Evolutionary conservation across 2,329 filamentous ascomycete genomes (phyloP).

Genomic region (Botrytis cinerea): DNA sequence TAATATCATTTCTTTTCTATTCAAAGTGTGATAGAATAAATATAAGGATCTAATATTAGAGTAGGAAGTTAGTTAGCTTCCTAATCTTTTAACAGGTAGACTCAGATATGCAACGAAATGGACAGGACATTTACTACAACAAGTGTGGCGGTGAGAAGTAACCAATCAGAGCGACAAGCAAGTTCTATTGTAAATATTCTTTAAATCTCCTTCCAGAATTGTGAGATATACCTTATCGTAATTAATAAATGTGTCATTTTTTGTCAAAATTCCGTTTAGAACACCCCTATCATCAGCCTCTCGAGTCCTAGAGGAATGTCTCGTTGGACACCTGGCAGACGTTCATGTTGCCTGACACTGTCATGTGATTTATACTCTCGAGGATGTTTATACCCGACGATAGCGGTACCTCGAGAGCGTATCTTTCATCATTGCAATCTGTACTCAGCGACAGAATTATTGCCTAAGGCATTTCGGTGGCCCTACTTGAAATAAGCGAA

Average conservation of each 20-base stretch:
- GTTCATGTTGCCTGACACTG: not conserved
- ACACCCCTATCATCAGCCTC: not conserved
- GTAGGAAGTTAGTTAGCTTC: not conserved
- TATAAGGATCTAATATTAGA: not conserved
- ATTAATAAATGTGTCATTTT: not conserved
- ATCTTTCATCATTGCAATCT: not conserved
- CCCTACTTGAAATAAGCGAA: not conserved
- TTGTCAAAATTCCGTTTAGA: not conserved
- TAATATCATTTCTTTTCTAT: fast-evolving
- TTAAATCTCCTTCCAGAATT: not conserved
- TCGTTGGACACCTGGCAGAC: not conserved
- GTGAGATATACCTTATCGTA: not conserved
- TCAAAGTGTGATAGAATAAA: not conserved
- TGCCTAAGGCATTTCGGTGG: not conserved
- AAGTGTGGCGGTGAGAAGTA: not conserved
- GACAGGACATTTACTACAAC: no score
- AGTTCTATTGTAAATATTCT: not conserved
- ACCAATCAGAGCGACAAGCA: not conserved
- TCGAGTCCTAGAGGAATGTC: not conserved
- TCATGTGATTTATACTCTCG: not conserved
- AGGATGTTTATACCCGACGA: not conserved
- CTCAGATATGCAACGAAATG: not conserved
- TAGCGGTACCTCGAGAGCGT: not conserved
- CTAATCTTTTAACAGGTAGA: not conserved
- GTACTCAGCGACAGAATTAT: not conserved